These are phyloP conservation scores for Penicillium sp. DNA, from an alignment of 2,329 filamentous ascomycete species.

Conservation along the genomic window DNA sequence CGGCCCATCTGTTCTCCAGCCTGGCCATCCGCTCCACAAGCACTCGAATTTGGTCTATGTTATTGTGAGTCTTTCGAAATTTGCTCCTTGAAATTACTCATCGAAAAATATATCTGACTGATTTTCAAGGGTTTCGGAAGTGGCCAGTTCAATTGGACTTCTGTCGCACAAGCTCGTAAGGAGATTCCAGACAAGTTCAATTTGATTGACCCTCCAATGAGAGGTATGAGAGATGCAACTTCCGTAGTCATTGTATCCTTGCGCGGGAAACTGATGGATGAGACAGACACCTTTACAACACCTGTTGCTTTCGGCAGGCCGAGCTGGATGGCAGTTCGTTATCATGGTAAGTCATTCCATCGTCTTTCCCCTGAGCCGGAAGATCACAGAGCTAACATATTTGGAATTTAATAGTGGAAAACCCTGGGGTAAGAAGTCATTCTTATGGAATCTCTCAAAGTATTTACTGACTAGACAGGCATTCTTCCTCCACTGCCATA, in stretches of 20 bases:
- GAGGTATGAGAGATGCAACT: neutral
- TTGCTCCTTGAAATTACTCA: no score
- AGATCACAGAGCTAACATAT: neutral
- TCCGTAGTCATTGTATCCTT: neutral
- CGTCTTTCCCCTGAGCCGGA: neutral
- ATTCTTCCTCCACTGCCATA: slow-evolving; percentile 8
- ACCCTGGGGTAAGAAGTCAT: slow-evolving; percentile 1
- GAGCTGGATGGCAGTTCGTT: slow-evolving; percentile 6
- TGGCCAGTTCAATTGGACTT: slow-evolving; percentile 5
- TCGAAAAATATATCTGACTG: neutral
- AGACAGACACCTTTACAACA: slow-evolving; percentile 3
- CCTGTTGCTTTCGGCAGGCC: neutral
- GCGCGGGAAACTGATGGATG: neutral
- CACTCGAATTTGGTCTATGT: slow-evolving; percentile 5
- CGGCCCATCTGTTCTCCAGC: neutral
- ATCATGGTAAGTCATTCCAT: neutral
- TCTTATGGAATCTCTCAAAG: neutral
- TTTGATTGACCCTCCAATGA: slow-evolving; percentile 3
- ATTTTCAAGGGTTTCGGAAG: neutral
- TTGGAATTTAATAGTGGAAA: neutral
- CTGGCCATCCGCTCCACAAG: slow-evolving; percentile 7
- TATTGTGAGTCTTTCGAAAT: neutral
- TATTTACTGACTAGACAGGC: neutral
- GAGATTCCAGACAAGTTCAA: slow-evolving; percentile 4
- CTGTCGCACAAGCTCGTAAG: slow-evolving; percentile 1